phyloP scores from a whole-genome alignment of 257 asterid genomes.

The Echium plantagineum region DNA sequence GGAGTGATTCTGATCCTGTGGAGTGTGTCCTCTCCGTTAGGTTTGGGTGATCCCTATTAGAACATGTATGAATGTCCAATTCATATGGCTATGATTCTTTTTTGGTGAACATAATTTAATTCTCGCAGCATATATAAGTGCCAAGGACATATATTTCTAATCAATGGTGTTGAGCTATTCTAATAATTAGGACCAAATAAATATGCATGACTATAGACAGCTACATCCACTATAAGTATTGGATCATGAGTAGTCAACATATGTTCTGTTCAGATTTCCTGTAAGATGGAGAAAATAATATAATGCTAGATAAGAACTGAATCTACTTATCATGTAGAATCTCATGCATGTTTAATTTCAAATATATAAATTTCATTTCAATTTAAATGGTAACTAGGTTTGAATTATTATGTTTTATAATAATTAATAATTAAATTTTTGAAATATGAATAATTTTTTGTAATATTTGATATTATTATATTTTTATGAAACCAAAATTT shows the following conservation, averaged over 20 bases:
- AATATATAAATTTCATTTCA: too few relatives aligned
- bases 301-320: background rate
- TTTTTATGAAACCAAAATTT: too few relatives aligned
- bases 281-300: background rate
- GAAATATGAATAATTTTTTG: too few relatives aligned
- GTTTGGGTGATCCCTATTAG: background rate
- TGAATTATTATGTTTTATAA: too few relatives aligned
- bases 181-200: background rate
- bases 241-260: background rate
- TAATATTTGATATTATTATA: too few relatives aligned
- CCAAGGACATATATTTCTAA: too few relatives aligned
- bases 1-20: background rate
- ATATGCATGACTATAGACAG: background rate
- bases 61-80: background rate
- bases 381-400: too few relatives aligned
- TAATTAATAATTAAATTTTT: too few relatives aligned
- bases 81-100: background rate
- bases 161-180: background rate
- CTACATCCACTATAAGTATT: background rate
- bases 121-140: background rate
- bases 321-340: too few relatives aligned
- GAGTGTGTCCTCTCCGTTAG: background rate
- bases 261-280: too few relatives aligned
- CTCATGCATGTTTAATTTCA: too few relatives aligned
- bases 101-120: background rate